These are phyloP conservation scores for Neurospora sp. DNA, from an alignment of 495 filamentous ascomycete genomes.

Conservation along the genomic window DNA sequence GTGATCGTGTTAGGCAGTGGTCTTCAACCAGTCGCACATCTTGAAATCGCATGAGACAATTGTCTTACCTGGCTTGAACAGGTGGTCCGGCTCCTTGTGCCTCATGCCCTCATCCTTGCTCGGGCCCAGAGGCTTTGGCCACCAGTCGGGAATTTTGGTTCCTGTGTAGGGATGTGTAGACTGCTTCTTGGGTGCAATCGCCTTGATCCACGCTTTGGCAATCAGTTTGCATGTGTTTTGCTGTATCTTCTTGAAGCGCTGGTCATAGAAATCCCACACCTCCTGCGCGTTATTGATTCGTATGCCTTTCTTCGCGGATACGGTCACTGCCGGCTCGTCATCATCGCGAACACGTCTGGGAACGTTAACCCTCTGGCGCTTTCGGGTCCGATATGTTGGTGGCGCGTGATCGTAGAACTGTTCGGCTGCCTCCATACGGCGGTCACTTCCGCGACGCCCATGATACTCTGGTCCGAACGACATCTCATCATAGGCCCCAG, in stretches of 20 bases:
- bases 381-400: constrained; percentile 16
- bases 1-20: background rate
- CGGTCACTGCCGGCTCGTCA: constrained; percentile 13
- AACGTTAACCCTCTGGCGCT: constrained; percentile 24
- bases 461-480: constrained; percentile 2
- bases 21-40: background rate
- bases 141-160: constrained; percentile 65
- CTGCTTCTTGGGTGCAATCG: constrained; percentile 80
- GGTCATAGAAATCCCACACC: constrained; percentile 53
- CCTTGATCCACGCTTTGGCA: constrained; percentile 71
- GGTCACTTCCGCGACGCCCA: constrained; percentile 6
- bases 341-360: constrained; percentile 18
- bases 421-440: constrained; percentile 5
- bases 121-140: constrained; percentile 52
- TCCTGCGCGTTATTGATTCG: constrained; percentile 46
- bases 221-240: constrained; percentile 66
- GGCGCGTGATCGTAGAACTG: constrained; percentile 2
- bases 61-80: constrained; percentile 56
- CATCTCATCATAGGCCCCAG: background rate
- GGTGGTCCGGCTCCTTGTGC: constrained; percentile 81
- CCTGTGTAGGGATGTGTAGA: constrained; percentile 72
- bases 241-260: constrained; percentile 56
- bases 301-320: constrained; percentile 26
- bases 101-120: constrained; percentile 29
- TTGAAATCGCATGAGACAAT: background rate